Evolutionary conservation across 1,284 basidiomycete genomes (phyloP).

Genomic region (Austroboletus novae-zelandiae): DNA sequence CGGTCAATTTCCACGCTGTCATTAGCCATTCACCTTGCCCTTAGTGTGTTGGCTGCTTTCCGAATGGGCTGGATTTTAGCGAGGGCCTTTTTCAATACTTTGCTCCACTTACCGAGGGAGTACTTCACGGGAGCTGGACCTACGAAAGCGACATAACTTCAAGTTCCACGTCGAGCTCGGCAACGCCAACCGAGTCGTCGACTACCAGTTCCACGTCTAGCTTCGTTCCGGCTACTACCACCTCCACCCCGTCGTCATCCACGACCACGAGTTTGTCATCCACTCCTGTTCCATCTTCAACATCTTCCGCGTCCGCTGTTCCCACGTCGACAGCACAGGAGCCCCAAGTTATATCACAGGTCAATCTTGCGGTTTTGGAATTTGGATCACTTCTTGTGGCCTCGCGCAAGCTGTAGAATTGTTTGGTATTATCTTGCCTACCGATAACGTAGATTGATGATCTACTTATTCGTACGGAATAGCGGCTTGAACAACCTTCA

Average conservation of each 20-base stretch:
- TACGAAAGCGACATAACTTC: constrained; percentile 25
- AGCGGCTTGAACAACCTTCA: constrained; percentile 29
- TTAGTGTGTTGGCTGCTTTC: constrained; percentile 41
- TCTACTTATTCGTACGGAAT: constrained; percentile 17
- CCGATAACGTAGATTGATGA: constrained; percentile 1
- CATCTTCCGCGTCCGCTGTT: constrained; percentile 4
- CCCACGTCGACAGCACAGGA: constrained; percentile 17
- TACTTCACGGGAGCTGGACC: constrained; percentile 41
- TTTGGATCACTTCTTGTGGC: constrained; percentile 21
- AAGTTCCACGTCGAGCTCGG: constrained; percentile 18
- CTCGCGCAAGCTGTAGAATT: constrained; percentile 6
- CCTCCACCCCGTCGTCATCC: constrained; percentile 5
- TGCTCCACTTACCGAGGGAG: constrained; percentile 33
- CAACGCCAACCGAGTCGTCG: neutral
- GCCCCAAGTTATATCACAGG: constrained; percentile 22
- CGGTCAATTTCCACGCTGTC: neutral
- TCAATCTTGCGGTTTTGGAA: constrained; percentile 26
- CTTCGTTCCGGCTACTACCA: constrained; percentile 7
- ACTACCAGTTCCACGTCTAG: constrained; percentile 12
- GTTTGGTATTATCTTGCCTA: neutral
- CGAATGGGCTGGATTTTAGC: constrained; percentile 48
- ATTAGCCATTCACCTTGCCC: neutral
- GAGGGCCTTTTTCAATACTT: constrained; percentile 47
- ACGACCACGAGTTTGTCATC: constrained; percentile 10
- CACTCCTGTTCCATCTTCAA: constrained; percentile 6